Percentiles rank a stretch among this genome's conserved stretches.
phyloP scores from a whole-genome alignment of 176 grass and related monocot genomes.

The Sorghum bicolor region Sorghum_bicolor_NCBIv3 NC_012879.2:6556501-6557000 shows the following conservation, averaged over 20 bases:
- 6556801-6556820: background rate
- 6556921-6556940: no score
- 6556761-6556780: background rate
- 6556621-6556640: background rate
- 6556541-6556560: no score
- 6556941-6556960: no score
- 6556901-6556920: no score
- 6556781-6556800: slow-evolving; percentile 1
- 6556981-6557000: no score
- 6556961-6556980: no score
- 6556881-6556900: no score
- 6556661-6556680: background rate
- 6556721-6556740: background rate
- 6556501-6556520: no score
- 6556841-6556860: background rate
- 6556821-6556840: no score
- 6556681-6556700: slow-evolving; percentile 28
- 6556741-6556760: background rate
- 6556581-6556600: no score
- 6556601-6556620: background rate
- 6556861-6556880: background rate
- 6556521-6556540: no score
- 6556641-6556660: slow-evolving; percentile 37
- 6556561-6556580: no score
- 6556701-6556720: background rate